Base-by-base conservation (phyloP, 805 yeast genomes). In the Kazachstania africana region DNA sequence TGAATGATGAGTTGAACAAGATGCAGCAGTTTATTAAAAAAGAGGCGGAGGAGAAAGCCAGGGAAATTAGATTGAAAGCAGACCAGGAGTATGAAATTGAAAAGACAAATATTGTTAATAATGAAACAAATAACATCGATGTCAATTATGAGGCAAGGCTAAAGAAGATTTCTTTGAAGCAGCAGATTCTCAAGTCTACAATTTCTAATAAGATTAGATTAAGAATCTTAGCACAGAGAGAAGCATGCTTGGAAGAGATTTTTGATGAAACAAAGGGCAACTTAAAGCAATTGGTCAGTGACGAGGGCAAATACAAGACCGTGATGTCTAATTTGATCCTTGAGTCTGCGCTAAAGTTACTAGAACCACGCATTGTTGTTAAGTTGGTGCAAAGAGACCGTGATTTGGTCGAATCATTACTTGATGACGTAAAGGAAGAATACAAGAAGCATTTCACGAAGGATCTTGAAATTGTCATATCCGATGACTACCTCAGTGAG, bases 81-180 rank as follows among this genome's bases (percentile, higher is more conserved):
- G 95, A 93, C 57, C 98, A 91, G 62, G 99, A 91, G 65, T 91
- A 88, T 57, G 97, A 91, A 62, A 87, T 91, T 50, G 98, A 91
- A 59, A 91, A 91, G 68, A 88, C 95, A 15, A 75, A 84, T 36
- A 76, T 91, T 52, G 97, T 91, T 36, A 82, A 97, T 53, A 70
- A 84, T 10, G 98, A 91, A 62, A 80, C 80, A 35, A 78, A 91
- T 31, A 74, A 87, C 32, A 84, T 91, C 45, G 98, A 91, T 57
- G 63, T 77, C 13, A 63, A 70, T 24, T 83, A 77, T 55, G 87
- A 79, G 41, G 75, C 72, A 47, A 84, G 82, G 56, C 70, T 81
- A 63, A 88, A 91, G 68, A 91, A 88, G 60, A 87, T 94, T 3
- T 65, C 84, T 20, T 75, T 91, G 58, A 81, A 88, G 27, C 96